Conservation (phyloP, 2,329 filamentous ascomycete genomes). For the Clonostachys byssicola region DNA sequence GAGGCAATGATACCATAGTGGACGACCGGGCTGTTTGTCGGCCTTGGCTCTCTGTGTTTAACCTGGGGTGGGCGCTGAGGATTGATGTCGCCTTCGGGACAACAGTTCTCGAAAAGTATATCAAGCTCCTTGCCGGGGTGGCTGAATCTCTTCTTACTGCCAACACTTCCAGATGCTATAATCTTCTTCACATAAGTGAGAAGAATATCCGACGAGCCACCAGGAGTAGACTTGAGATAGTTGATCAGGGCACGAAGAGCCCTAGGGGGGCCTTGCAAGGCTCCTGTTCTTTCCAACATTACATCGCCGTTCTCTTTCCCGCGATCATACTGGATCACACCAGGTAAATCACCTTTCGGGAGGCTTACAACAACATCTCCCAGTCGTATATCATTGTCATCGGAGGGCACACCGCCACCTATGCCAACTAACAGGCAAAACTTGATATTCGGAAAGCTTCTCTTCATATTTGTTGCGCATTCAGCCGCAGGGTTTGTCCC, state of each 20-base stretch:
- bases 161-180: neutral
- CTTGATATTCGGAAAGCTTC: constrained; percentile 19
- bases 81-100: neutral
- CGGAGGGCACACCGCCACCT: constrained; percentile 8
- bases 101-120: neutral
- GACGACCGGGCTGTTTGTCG: neutral
- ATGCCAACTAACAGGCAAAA: constrained; percentile 12
- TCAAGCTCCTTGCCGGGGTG: neutral
- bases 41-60: neutral
- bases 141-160: neutral
- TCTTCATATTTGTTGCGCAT: constrained; percentile 20
- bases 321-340: constrained; percentile 5
- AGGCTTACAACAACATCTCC: constrained; percentile 11
- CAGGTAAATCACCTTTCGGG: constrained; percentile 7
- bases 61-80: neutral
- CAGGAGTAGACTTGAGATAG: neutral
- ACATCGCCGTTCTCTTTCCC: neutral
- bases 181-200: neutral
- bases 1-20: constrained; percentile 5
- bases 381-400: constrained; percentile 6
- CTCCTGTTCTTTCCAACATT: constrained; percentile 1
- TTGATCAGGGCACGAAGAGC: neutral
- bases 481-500: constrained; percentile 19
- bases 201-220: neutral
- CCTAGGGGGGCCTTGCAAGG: neutral